phyloP scores from a whole-genome alignment of 2,329 filamentous ascomycete species.

The Gaeumannomyces tritici region DNA sequence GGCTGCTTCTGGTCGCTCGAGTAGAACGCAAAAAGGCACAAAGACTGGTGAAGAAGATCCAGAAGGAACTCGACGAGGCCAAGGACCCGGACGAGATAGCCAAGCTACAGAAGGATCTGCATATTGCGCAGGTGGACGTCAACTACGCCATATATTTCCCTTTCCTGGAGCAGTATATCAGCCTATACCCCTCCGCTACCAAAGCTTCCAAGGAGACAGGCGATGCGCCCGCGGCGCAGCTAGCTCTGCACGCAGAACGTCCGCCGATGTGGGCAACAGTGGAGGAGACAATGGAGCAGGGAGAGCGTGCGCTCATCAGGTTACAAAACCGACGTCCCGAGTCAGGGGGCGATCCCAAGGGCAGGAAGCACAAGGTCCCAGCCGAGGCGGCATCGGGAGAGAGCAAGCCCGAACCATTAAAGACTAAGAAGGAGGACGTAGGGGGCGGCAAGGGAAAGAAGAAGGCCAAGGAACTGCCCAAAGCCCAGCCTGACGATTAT shows the following conservation, averaged over 20 bases:
- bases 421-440: slow-evolving; percentile 5
- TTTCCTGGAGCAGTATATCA: slow-evolving; percentile 60
- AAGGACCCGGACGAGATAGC: slow-evolving; percentile 41
- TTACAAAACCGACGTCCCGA: slow-evolving; percentile 40
- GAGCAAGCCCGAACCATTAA: slow-evolving; percentile 1
- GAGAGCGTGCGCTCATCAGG: slow-evolving; percentile 37
- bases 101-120: slow-evolving; percentile 46
- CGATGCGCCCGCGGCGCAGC: slow-evolving; percentile 29
- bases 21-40: slow-evolving; percentile 65
- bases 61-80: slow-evolving; percentile 43
- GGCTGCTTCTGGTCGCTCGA: background rate
- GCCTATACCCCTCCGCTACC: slow-evolving; percentile 39
- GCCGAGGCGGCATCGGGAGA: slow-evolving; percentile 4
- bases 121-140: slow-evolving; percentile 62
- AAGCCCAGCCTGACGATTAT: background rate
- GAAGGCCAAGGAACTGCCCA: background rate
- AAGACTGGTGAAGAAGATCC: slow-evolving; percentile 54
- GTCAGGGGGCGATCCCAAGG: slow-evolving; percentile 11
- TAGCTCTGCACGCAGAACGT: slow-evolving; percentile 34
- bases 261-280: slow-evolving; percentile 60
- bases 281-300: slow-evolving; percentile 53
- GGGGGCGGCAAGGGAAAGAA: background rate
- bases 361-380: slow-evolving; percentile 10
- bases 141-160: slow-evolving; percentile 69
- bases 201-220: slow-evolving; percentile 19